Percentiles rank a stretch among this genome's conserved stretches.
phyloP scores from a whole-genome alignment of 2,329 filamentous ascomycete species.

The Alternaria ethzedia region DNA sequence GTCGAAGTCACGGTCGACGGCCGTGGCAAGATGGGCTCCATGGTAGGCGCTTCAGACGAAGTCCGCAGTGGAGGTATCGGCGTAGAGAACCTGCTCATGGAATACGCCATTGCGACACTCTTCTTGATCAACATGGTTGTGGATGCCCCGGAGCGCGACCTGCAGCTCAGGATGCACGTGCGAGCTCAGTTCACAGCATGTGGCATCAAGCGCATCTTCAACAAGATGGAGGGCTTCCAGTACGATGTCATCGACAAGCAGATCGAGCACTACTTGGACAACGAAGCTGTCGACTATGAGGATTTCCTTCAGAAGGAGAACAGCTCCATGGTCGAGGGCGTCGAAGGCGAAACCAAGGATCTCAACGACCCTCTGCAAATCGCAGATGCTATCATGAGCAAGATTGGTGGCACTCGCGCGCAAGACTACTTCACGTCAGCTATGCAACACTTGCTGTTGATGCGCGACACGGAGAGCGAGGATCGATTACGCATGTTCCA shows the following conservation, averaged over 20 bases:
- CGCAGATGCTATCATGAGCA: constrained; percentile 87
- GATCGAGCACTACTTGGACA: constrained; percentile 88
- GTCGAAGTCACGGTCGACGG: constrained; percentile 97
- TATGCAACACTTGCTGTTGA: constrained; percentile 91
- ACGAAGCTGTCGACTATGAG: constrained; percentile 98
- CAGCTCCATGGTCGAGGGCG: constrained; percentile 85
- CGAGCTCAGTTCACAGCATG: constrained; percentile 95
- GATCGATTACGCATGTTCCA: constrained; percentile 96
- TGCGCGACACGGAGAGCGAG: constrained; percentile 88
- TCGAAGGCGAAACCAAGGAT: constrained; percentile 87
- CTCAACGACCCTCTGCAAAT: constrained; percentile 93
- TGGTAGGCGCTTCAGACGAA: constrained; percentile 96
- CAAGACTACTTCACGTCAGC: constrained; percentile 97
- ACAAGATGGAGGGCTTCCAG: constrained; percentile 97
- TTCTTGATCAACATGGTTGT: constrained; percentile 97
- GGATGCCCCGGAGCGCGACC: constrained; percentile 85
- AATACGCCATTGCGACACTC: constrained; percentile 94
- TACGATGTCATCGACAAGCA: constrained; percentile 99
- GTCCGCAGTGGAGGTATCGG: constrained; percentile 94
- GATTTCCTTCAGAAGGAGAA: constrained; percentile 92
- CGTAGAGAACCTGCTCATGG: constrained; percentile 99
- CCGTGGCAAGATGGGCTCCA: constrained; percentile 96
- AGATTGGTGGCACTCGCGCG: constrained; percentile 80
- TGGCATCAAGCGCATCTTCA: constrained; percentile 90
- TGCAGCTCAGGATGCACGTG: constrained; percentile 92